Evolutionary conservation across 352 stramenopile genomes (phyloP).

Genomic region (Phytophthora lateralis): DNA sequence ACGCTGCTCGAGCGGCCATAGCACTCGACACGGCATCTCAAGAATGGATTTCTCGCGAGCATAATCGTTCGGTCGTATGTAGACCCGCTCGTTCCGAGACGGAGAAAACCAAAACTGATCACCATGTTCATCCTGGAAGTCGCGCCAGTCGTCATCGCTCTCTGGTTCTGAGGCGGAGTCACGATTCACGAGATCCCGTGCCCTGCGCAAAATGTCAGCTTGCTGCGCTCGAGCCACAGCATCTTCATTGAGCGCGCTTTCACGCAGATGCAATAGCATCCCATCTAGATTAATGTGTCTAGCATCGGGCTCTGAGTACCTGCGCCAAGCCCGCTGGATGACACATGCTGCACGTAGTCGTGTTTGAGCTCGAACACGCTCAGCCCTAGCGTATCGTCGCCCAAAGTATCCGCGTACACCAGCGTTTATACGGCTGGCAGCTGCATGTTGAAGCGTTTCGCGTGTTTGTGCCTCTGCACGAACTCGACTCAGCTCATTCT

Average conservation of each 20-base stretch:
- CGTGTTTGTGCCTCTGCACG: constrained; percentile 38
- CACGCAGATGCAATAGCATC: constrained; percentile 57
- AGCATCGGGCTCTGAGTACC: constrained; percentile 45
- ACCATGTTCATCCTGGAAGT: constrained; percentile 66
- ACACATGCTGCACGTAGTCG: constrained; percentile 40
- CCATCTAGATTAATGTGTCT: constrained; percentile 51
- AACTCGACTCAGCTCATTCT: constrained; percentile 36
- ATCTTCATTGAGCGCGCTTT: constrained; percentile 57
- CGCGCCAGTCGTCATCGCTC: constrained; percentile 80
- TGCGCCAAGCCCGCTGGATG: constrained; percentile 63
- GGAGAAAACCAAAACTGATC: constrained; percentile 85
- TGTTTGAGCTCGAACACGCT: constrained; percentile 44
- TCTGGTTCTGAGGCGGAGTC: constrained; percentile 79
- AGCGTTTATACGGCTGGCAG: constrained; percentile 71
- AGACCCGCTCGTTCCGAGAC: constrained; percentile 59
- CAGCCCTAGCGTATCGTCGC: constrained; percentile 41
- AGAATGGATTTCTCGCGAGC: constrained; percentile 59
- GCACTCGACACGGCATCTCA: constrained; percentile 64
- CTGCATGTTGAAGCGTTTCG: constrained; percentile 38
- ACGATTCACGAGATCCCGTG: constrained; percentile 47
- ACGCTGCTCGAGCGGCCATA: constrained; percentile 77
- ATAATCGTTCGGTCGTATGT: constrained; percentile 73
- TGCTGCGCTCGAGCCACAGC: constrained; percentile 47
- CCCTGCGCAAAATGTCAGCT: constrained; percentile 53
- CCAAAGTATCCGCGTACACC: constrained; percentile 68